Percentiles rank a stretch among this genome's conserved stretches.
Evolutionary conservation across 2,329 filamentous ascomycete genomes (phyloP).

Genomic region (Stemphylium beticola): DNA sequence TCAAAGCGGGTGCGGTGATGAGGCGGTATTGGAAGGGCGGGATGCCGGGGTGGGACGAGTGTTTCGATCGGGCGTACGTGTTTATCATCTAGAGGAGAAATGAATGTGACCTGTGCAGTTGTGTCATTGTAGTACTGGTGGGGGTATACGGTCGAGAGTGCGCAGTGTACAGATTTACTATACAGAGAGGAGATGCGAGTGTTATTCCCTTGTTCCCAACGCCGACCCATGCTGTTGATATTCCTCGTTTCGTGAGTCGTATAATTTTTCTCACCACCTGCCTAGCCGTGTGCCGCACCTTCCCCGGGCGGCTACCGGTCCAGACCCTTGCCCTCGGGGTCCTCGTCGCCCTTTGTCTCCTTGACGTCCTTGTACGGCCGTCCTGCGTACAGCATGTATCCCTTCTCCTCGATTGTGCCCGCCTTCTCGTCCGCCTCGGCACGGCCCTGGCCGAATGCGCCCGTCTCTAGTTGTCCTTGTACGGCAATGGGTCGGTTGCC

Average conservation of each 20-base stretch:
- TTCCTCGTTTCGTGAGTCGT: background rate
- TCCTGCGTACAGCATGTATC: slow-evolving; percentile 48
- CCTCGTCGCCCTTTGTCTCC: slow-evolving; percentile 40
- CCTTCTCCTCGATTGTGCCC: slow-evolving; percentile 48
- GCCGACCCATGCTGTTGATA: slow-evolving; percentile 18
- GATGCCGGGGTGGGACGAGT: slow-evolving; percentile 36
- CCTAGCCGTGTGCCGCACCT: background rate
- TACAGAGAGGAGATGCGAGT: slow-evolving; percentile 19
- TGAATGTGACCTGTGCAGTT: background rate
- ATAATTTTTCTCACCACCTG: background rate
- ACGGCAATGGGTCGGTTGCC: slow-evolving; percentile 82
- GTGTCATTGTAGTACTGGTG: background rate
- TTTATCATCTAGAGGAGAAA: slow-evolving; percentile 26
- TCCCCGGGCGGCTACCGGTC: slow-evolving; percentile 16
- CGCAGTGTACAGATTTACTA: slow-evolving; percentile 17
- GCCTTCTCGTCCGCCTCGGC: slow-evolving; percentile 39
- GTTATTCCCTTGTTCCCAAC: slow-evolving; percentile 4
- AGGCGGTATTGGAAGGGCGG: slow-evolving; percentile 32
- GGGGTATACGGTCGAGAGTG: background rate
- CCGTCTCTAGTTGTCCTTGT: slow-evolving; percentile 41
- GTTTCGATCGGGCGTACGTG: slow-evolving; percentile 34
- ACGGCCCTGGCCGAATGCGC: slow-evolving; percentile 39
- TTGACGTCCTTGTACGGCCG: slow-evolving; percentile 38
- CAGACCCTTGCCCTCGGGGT: slow-evolving; percentile 28
- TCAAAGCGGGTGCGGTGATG: slow-evolving; percentile 31